These are phyloP conservation scores for Acer campestre DNA, from an alignment of 345 rosid genomes.

Conservation along the genomic window DNA sequence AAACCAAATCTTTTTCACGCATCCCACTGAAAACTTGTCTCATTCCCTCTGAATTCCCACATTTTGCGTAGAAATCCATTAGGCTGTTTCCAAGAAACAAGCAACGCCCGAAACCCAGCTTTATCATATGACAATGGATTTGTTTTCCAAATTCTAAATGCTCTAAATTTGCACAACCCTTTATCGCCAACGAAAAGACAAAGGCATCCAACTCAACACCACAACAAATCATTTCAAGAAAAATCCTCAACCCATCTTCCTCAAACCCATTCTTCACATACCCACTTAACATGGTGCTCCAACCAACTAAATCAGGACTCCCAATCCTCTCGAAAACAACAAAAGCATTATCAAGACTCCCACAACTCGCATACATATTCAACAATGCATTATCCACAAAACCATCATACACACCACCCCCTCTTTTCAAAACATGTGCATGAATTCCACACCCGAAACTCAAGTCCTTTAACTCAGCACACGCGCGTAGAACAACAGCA, in stretches of 20 bases:
- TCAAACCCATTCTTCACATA: conserved; percentile 29
- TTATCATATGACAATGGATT: conserved; percentile 24
- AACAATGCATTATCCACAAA: conserved; percentile 33
- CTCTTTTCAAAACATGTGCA: conserved; percentile 30
- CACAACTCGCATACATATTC: conserved; percentile 37
- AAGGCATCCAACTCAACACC: conserved; percentile 26
- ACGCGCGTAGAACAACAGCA: conserved; percentile 28
- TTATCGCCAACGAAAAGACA: conserved; percentile 26
- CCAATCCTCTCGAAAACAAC: conserved; percentile 21
- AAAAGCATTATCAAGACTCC: conserved; percentile 27
- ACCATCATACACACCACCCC: conserved; percentile 27
- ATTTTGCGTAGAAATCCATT: conserved; percentile 36
- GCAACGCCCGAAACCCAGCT: conserved; percentile 19
- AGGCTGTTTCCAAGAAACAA: conserved; percentile 30
- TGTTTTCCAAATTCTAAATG: conserved; percentile 21
- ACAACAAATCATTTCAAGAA: conserved; percentile 21
- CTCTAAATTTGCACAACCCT: conserved; percentile 25
- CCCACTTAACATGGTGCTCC: conserved; percentile 31
- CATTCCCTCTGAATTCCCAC: conserved; percentile 23
- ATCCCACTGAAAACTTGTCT: conserved; percentile 26
- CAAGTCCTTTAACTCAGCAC: conserved; percentile 16
- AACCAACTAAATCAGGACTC: conserved; percentile 33
- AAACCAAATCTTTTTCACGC: conserved; percentile 30
- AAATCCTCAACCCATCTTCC: conserved; percentile 26
- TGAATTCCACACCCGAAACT: conserved; percentile 30